Conservation (phyloP, 768 basidiomycete genomes). For the Hortiboletus campestris region DNA sequence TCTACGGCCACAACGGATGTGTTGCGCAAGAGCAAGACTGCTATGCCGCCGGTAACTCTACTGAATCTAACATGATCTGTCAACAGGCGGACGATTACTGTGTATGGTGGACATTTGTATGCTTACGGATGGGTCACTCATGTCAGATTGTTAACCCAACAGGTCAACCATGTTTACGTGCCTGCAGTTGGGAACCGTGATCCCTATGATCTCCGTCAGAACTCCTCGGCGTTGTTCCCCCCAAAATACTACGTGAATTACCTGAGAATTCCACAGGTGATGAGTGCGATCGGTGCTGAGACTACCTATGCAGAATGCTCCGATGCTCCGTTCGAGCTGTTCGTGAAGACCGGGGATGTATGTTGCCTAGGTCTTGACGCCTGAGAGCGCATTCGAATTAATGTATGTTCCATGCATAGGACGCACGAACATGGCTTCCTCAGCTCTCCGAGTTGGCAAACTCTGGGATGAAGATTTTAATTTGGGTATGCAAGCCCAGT, state of each 20-base stretch:
- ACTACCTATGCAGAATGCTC: conserved; percentile 49
- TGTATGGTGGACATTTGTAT: conserved; percentile 36
- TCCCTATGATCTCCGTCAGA: conserved; percentile 57
- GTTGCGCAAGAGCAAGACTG: conserved; percentile 54
- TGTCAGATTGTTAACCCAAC: neutral
- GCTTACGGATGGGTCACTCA: neutral
- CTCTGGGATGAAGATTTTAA: conserved; percentile 37
- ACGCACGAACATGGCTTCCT: conserved; percentile 38
- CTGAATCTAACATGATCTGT: conserved; percentile 51
- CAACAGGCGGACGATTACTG: conserved; percentile 51
- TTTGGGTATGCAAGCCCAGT: conserved; percentile 34
- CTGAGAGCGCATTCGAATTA: neutral
- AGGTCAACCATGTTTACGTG: conserved; percentile 47
- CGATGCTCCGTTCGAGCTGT: conserved; percentile 39
- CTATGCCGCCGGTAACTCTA: conserved; percentile 49
- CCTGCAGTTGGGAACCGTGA: conserved; percentile 56
- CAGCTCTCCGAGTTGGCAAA: conserved; percentile 37
- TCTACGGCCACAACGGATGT: conserved; percentile 50
- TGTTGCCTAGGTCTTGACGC: conserved; percentile 8
- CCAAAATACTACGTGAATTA: conserved; percentile 55
- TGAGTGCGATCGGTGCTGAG: conserved; percentile 52
- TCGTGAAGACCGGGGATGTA: conserved; percentile 57
- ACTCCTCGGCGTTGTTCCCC: conserved; percentile 50
- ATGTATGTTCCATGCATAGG: conserved; percentile 12
- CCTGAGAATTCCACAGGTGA: conserved; percentile 36